A percentile compares a stretch with the other conserved stretches of the same genome.
Conservation (phyloP, 352 stramenopile species). For the Pythium biforme region DNA sequence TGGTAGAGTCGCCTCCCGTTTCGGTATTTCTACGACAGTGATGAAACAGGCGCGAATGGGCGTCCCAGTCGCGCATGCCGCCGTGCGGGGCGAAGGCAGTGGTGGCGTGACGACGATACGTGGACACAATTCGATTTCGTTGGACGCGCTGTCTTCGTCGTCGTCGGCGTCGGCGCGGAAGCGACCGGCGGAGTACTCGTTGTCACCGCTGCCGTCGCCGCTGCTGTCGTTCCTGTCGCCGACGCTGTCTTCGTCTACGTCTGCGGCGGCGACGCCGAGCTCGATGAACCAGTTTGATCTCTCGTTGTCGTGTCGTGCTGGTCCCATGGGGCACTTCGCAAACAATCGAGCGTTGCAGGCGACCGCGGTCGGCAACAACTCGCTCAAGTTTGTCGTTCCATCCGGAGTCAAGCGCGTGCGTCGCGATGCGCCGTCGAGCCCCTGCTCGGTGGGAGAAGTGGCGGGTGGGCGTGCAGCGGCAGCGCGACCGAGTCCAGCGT, state of each 20-base stretch:
- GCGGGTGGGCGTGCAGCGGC: neutral
- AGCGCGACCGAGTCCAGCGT: neutral
- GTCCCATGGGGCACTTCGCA: neutral
- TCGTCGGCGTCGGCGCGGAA: conserved; percentile 12
- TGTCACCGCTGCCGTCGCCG: conserved; percentile 27
- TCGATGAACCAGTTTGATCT: conserved; percentile 16
- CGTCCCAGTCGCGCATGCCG: neutral
- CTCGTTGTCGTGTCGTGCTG: conserved; percentile 1
- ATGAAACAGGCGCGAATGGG: neutral
- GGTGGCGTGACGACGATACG: neutral
- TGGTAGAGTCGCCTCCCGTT: conserved; percentile 13
- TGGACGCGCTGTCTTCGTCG: neutral
- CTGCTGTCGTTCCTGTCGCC: conserved; percentile 24
- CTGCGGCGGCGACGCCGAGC: neutral
- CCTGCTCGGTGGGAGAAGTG: conserved; percentile 20
- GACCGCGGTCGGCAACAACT: conserved; percentile 16
- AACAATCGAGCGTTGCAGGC: neutral
- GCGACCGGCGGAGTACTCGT: conserved; percentile 16
- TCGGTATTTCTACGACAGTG: neutral
- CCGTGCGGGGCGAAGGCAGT: neutral
- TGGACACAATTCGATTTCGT: conserved; percentile 16
- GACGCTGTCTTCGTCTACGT: neutral
- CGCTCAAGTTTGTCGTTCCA: conserved; percentile 26
- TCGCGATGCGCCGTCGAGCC: conserved; percentile 19
- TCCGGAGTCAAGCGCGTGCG: conserved; percentile 21